Conservation (phyloP, 768 basidiomycete species). For the Termitomyces heimii region DNA sequence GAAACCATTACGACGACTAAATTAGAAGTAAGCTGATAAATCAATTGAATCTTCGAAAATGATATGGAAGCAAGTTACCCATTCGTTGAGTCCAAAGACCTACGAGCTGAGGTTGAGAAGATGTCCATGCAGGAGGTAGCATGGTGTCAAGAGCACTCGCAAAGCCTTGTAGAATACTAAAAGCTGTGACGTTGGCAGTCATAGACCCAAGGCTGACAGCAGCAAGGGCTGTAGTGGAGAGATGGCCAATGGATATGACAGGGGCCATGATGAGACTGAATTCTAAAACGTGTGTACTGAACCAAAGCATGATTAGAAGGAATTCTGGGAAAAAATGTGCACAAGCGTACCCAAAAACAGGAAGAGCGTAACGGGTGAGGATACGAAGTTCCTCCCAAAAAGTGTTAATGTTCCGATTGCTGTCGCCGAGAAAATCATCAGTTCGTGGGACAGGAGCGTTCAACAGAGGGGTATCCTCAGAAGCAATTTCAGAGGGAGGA, state of each 20-base stretch:
- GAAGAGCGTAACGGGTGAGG: conserved; percentile 58
- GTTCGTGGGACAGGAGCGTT: conserved; percentile 51
- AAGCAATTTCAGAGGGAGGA: conserved; percentile 14
- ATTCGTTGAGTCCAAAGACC: conserved; percentile 91
- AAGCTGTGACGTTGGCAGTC: conserved; percentile 69
- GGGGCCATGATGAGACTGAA: conserved; percentile 82
- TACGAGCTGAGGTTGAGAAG: conserved; percentile 73
- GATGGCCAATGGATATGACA: conserved; percentile 84
- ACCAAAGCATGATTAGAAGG: neutral
- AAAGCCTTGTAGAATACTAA: conserved; percentile 82
- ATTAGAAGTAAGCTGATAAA: neutral
- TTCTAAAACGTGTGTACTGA: conserved; percentile 74
- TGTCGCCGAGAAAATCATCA: conserved; percentile 38
- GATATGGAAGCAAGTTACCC: conserved; percentile 39
- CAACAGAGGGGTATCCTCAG: conserved; percentile 57
- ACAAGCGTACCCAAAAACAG: conserved; percentile 60
- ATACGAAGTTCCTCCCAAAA: conserved; percentile 57
- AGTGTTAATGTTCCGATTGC: conserved; percentile 23
- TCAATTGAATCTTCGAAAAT: neutral
- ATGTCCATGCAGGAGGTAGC: conserved; percentile 94
- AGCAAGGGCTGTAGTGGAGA: conserved; percentile 86
- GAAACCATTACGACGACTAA: conserved; percentile 58
- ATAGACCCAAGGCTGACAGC: conserved; percentile 72
- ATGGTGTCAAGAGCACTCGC: conserved; percentile 87
- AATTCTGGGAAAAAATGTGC: neutral